These are phyloP conservation scores for Batrachochytrium dendrobatidis DNA, from an alignment of 371 early-diverging fungal species.

Conservation along the genomic window DNA sequence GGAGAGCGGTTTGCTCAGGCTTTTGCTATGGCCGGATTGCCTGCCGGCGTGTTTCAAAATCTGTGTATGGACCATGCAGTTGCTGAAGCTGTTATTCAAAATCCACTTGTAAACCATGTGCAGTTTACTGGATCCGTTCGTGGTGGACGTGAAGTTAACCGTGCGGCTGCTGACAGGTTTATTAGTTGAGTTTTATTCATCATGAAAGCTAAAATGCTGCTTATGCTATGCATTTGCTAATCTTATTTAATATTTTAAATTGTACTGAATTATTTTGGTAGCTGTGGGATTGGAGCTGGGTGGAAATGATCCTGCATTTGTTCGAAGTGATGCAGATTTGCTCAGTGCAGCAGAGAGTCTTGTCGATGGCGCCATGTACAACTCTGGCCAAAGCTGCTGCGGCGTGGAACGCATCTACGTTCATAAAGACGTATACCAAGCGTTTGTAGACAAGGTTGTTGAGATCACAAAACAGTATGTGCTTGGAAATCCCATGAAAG, in stretches of 20 bases:
- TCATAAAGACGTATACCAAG: slow-evolving; percentile 65
- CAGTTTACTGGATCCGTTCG: slow-evolving; percentile 79
- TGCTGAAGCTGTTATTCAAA: slow-evolving; percentile 51
- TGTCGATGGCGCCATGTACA: slow-evolving; percentile 78
- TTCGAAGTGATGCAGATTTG: slow-evolving; percentile 66
- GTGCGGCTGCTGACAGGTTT: slow-evolving; percentile 52
- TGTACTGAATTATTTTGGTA: slow-evolving; percentile 11
- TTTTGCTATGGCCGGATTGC: slow-evolving; percentile 63
- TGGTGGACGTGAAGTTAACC: slow-evolving; percentile 61
- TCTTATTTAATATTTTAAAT: too few species aligned
- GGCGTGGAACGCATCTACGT: slow-evolving; percentile 79
- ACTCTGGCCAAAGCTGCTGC: slow-evolving; percentile 81
- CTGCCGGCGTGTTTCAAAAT: slow-evolving; percentile 58
- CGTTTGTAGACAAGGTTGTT: slow-evolving; percentile 60
- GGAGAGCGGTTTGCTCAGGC: slow-evolving; percentile 63
- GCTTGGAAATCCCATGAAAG: slow-evolving; percentile 62
- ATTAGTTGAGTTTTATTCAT: slow-evolving; percentile 50
- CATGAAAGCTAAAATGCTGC: too few species aligned
- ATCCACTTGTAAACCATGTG: slow-evolving; percentile 59
- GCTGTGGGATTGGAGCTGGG: slow-evolving; percentile 76
- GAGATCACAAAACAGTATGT: slow-evolving; percentile 51
- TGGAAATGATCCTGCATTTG: slow-evolving; percentile 83
- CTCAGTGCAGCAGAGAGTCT: slow-evolving; percentile 62
- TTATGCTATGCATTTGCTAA: slow-evolving; percentile 6
- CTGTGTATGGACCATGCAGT: slow-evolving; percentile 52